Conservation (phyloP, 2,329 filamentous ascomycete genomes). For the Exophiala phaeomuriformis region DNA sequence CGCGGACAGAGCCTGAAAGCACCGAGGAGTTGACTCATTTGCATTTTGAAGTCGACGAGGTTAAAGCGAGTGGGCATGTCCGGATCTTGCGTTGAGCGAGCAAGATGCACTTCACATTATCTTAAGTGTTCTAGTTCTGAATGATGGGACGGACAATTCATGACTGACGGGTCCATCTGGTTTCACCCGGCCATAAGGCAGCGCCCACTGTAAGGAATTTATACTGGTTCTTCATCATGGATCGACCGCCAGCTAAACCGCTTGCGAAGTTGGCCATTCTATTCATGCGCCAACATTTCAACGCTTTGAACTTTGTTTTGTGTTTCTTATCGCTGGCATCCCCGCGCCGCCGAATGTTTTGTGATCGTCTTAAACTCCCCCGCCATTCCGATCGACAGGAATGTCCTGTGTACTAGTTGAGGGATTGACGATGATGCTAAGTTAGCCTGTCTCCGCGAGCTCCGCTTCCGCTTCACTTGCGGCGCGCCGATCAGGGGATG, state of each 20-base stretch:
- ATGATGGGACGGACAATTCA: background rate
- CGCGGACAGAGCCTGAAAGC: constrained; percentile 26
- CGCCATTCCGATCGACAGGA: constrained; percentile 8
- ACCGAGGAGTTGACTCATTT: constrained; percentile 26
- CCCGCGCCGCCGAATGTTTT: background rate
- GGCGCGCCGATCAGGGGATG: constrained; percentile 8
- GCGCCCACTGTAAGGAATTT: no score
- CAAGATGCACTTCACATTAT: constrained; percentile 14
- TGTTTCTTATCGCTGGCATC: background rate
- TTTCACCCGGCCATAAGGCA: no score
- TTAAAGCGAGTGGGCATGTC: constrained; percentile 29
- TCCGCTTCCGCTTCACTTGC: background rate
- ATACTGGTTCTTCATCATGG: no score
- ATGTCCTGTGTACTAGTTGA: background rate
- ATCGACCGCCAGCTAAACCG: no score
- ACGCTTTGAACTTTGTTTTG: background rate
- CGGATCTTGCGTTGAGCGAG: constrained; percentile 27
- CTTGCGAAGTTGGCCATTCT: no score
- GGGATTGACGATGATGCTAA: constrained; percentile 4
- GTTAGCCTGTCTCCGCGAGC: background rate
- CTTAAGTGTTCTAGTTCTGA: constrained; percentile 2
- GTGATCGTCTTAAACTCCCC: background rate
- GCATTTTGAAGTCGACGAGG: constrained; percentile 24
- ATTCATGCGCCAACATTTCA: no score
- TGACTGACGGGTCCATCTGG: background rate